Evolutionary conservation across 176 grass and related monocot genomes (phyloP).

Genomic region (Phragmites australis): DNA sequence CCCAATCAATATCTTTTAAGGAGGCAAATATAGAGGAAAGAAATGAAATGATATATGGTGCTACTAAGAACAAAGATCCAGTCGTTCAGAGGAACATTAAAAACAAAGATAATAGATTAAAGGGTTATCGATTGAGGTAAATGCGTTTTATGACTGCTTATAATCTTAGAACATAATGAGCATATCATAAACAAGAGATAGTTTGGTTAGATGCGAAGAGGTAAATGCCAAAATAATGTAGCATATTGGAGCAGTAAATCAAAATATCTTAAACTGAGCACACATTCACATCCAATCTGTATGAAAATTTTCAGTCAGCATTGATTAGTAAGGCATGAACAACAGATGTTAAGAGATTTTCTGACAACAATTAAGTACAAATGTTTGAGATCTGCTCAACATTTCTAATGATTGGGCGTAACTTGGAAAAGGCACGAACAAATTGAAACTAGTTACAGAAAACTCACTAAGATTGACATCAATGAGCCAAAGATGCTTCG

Average conservation of each 20-base stretch:
- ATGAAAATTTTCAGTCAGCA: too few relatives aligned
- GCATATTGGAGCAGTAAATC: background rate
- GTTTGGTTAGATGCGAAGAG: conserved; percentile 7
- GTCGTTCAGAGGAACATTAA: background rate
- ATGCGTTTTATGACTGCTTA: background rate
- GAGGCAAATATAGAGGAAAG: background rate
- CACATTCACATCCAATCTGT: too few relatives aligned
- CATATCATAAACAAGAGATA: background rate
- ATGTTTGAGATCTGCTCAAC: background rate
- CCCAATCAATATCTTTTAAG: background rate
- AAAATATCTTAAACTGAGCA: conserved; percentile 1
- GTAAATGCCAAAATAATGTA: background rate
- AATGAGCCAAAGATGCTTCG: conserved; percentile 23
- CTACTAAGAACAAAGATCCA: conserved; percentile 4
- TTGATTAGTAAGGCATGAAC: too few relatives aligned
- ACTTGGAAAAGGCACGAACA: conserved; percentile 4
- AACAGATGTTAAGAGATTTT: conserved; percentile 17
- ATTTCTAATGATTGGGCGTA: background rate
- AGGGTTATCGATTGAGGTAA: background rate
- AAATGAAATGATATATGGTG: background rate
- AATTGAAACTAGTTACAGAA: background rate
- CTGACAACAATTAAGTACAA: background rate
- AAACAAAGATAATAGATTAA: background rate
- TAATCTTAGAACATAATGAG: conserved; percentile 1
- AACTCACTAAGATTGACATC: conserved; percentile 39